These are phyloP conservation scores for Pezicula neosporulosa DNA, from an alignment of 2,329 filamentous ascomycete genomes.

Conservation along the genomic window DNA sequence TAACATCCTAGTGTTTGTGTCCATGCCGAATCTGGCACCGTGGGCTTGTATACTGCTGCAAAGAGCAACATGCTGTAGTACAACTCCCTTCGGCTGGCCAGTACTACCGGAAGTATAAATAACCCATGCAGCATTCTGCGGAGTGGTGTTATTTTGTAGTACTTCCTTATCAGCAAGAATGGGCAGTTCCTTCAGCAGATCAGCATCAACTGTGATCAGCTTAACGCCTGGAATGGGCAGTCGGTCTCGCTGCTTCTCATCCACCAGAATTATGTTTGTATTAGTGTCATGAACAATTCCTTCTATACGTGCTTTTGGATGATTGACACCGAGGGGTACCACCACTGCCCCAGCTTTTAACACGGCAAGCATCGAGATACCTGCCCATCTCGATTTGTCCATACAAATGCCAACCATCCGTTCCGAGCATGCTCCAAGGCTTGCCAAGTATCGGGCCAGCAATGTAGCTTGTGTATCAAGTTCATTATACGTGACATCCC, in stretches of 20 bases:
- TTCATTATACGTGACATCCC: background rate
- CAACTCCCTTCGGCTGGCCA: background rate
- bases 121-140: background rate
- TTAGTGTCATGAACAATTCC: background rate
- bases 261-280: background rate
- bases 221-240: background rate
- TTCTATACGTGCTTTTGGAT: background rate
- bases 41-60: conserved; percentile 2
- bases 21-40: conserved; percentile 1
- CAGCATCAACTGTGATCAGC: background rate
- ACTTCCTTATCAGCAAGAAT: background rate
- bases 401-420: conserved; percentile 1
- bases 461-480: background rate
- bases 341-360: background rate
- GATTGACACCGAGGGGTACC: background rate
- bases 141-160: background rate
- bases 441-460: conserved; percentile 1
- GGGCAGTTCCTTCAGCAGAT: background rate
- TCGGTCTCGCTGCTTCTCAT: background rate
- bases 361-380: conserved; percentile 1
- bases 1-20: background rate
- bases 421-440: background rate
- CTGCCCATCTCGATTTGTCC: background rate
- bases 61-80: conserved; percentile 1
- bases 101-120: conserved; percentile 1